Evolutionary conservation across 768 basidiomycete species (phyloP).

Genomic region (Suillus occidentalis): DNA sequence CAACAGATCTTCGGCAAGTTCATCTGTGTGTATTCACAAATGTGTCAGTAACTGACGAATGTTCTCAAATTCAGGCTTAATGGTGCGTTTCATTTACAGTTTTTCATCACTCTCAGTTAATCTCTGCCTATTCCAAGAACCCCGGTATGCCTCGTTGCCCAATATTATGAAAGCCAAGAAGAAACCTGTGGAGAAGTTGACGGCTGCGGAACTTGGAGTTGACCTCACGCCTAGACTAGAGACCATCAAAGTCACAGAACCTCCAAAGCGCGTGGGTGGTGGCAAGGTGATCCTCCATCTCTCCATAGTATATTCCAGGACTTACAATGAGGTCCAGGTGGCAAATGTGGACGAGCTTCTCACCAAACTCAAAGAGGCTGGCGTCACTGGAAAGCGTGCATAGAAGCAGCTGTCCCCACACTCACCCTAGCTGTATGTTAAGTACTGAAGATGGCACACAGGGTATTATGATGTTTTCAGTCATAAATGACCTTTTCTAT

Average conservation of each 20-base stretch:
- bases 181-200: slow-evolving; percentile 87
- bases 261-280: slow-evolving; percentile 87
- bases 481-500: neutral
- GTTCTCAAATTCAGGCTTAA: slow-evolving; percentile 54
- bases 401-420: slow-evolving; percentile 4
- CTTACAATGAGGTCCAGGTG: slow-evolving; percentile 44
- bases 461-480: neutral
- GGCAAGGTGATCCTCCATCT: slow-evolving; percentile 57
- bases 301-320: slow-evolving; percentile 9
- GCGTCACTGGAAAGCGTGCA: slow-evolving; percentile 40
- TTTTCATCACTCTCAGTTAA: neutral
- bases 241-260: slow-evolving; percentile 85
- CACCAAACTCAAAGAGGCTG: slow-evolving; percentile 86
- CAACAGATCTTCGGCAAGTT: slow-evolving; percentile 87
- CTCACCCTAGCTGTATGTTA: neutral
- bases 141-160: slow-evolving; percentile 94
- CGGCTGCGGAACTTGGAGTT: slow-evolving; percentile 74
- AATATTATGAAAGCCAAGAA: slow-evolving; percentile 99
- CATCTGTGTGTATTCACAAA: neutral
- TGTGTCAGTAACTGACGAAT: slow-evolving; percentile 1
- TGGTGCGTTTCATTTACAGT: slow-evolving; percentile 41
- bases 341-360: slow-evolving; percentile 87
- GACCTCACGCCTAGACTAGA: slow-evolving; percentile 84
- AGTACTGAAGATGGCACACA: neutral
- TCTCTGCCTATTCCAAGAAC: slow-evolving; percentile 52